Percentiles rank a stretch among this genome's conserved stretches.
Conservation (phyloP, 805 yeast species). For the Wickerhamiella siamensis region DNA sequence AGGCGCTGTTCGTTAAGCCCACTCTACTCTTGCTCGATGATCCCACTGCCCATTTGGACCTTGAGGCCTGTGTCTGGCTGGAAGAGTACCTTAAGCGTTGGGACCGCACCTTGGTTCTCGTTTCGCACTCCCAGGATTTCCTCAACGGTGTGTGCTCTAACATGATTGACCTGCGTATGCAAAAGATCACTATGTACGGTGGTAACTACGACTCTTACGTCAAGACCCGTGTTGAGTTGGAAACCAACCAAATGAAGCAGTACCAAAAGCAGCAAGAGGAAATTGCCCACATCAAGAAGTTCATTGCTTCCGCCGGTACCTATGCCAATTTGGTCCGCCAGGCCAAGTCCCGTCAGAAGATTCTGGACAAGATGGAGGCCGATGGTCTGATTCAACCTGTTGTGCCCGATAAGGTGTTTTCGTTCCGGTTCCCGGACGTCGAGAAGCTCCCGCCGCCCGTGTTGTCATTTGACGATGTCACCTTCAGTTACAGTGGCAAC, state of each 20-base stretch:
- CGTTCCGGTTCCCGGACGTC: constrained; percentile 86
- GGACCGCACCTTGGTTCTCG: constrained; percentile 85
- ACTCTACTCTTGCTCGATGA: constrained; percentile 88
- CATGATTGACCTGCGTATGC: constrained; percentile 93
- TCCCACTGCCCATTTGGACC: constrained; percentile 98
- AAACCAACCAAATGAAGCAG: constrained; percentile 96
- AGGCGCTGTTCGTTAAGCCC: constrained; percentile 96
- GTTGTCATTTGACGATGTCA: constrained; percentile 85
- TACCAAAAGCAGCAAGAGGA: constrained; percentile 97
- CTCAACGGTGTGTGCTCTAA: constrained; percentile 95
- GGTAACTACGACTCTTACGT: constrained; percentile 97
- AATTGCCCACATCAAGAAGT: constrained; percentile 94
- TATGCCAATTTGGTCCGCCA: constrained; percentile 97
- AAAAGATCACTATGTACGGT: constrained; percentile 65
- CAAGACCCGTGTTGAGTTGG: constrained; percentile 87
- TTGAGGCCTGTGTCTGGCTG: constrained; percentile 99
- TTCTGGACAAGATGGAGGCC: constrained; percentile 99
- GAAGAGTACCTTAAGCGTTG: constrained; percentile 93
- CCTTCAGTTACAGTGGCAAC: constrained; percentile 67
- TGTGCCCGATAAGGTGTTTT: constrained; percentile 81
- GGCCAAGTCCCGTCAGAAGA: constrained; percentile 98
- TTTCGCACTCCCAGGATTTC: constrained; percentile 98
- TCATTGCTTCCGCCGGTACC: constrained; percentile 99
- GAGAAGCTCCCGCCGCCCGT: constrained; percentile 99
- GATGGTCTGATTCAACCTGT: constrained; percentile 89